phyloP scores from a whole-genome alignment of 2,329 filamentous ascomycete species.

The Beauveria australis region DNA sequence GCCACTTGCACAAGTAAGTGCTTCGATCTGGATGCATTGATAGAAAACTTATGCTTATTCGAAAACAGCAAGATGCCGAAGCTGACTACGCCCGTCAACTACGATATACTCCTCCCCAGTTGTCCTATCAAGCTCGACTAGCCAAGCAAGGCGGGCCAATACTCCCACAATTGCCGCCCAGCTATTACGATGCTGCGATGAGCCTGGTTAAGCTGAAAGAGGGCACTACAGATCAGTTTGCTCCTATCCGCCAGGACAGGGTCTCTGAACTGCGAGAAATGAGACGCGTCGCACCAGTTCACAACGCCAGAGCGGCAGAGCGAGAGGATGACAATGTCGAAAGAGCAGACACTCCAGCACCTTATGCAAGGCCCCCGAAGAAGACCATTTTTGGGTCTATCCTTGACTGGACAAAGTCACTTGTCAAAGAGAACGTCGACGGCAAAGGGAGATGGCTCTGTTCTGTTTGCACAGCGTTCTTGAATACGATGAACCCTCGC shows the following conservation, averaged over 20 bases:
- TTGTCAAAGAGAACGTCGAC: neutral
- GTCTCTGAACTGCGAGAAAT: neutral
- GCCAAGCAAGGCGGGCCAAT: too few species aligned
- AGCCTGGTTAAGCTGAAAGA: neutral
- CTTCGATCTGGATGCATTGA: too few species aligned
- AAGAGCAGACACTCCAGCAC: neutral
- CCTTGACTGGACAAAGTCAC: neutral
- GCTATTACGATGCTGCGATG: neutral
- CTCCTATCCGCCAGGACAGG: neutral
- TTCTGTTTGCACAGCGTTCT: conserved; percentile 11
- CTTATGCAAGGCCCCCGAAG: neutral
- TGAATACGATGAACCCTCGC: conserved; percentile 4
- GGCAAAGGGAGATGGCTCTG: conserved; percentile 16
- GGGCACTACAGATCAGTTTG: too few species aligned
- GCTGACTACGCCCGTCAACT: too few species aligned
- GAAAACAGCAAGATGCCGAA: too few species aligned
- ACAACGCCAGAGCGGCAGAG: neutral
- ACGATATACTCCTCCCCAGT: too few species aligned
- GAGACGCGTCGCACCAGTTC: neutral
- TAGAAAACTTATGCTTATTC: too few species aligned
- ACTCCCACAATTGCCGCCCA: neutral
- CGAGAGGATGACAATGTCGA: neutral
- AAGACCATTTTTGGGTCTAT: neutral
- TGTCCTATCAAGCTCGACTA: too few species aligned
- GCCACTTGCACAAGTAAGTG: too few species aligned